Evolutionary conservation across 2,329 filamentous ascomycete species (phyloP), one percentile per base, ranked within the genome.

Genomic region (Alternaria sp.): DNA sequence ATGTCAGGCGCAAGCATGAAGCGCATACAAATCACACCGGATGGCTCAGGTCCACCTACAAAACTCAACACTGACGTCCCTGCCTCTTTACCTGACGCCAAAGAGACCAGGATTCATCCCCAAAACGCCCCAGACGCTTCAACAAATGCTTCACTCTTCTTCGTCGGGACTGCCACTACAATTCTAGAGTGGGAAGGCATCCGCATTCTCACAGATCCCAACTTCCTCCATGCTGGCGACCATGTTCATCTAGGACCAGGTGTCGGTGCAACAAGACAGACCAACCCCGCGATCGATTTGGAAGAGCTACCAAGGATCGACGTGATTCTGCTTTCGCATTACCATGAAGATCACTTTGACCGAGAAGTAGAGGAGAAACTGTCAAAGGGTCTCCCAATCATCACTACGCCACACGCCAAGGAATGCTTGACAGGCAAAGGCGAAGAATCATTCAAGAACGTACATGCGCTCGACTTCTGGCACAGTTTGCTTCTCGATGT

Each of bases 191-290:
- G 84, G 83, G 74, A 81, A 61, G 83, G 82, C 44, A 73, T 85
- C 48, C 82, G 85, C 30, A 80, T 88, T 62, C 81, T 88, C 50
- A 88, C 86, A 0, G 85, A 82, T 59, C 74, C 73, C 11, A 75
- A 76, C 63, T 90, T 91, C 75, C 82, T 91, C 0, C 88, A 89
- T 67, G 84, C 84, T 2, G 87, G 88, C 32, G 87, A 90, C 68
- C 86, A 90, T 66, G 87, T 90, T 9, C 88, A 90, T 71, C 83
- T 90, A 1, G 89, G 88, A 0, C 88, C 88, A 0, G 87, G 87
- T 1, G 87, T 90, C 2, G 85, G 81, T 2, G 84, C 81, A 1
- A 81, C 80, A 25, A 81, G 88, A 2, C 74, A 77, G 25, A 89
- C 85, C 0, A 85, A 90, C 63, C 88, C 88, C 22, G 86, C 86